Evolutionary conservation across 2,329 filamentous ascomycete genomes (phyloP), one percentile per base, ranked within the genome.

Genomic region (Talaromyces rugulosus): DNA sequence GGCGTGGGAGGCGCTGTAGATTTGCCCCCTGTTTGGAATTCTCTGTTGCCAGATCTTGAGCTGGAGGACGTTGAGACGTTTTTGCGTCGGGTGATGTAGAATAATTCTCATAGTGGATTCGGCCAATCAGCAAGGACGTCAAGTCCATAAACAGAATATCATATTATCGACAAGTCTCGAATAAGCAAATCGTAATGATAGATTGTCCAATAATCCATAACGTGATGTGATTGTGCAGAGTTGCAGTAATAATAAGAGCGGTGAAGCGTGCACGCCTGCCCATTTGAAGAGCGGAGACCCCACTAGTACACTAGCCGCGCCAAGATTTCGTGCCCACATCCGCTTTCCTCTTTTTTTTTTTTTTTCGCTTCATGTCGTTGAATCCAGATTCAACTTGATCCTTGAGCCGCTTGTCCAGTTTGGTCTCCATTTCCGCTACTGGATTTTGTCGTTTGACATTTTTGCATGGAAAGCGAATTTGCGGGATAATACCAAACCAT

Each of bases 311-410:
- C 23, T 54, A 30, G 40, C 34, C 16, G 66, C 67, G 73, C 73
- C 73, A 74, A 76, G 74, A 74, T 74, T 75, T 73, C 70, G 68
- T 72, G 68, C 64, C 68, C 68, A 62, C 69, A 72, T 70, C 70
- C 70, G 71, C 72, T 69, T 75, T 76, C 75, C 76, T 75, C 70
- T 56, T 54, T 72, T 69, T 75, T 76, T 76, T n/a, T n/a, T 76
- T 75, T 70, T 59, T 54, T 34, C 50, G 50, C 50, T 53, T 53
- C 50, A 53, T 31, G 28, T 47, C 44, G 23, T 23, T 56, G 42
- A 31, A 27, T 44, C 56, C 57, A 47, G 31, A 27, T 11, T 31
- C 55, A 40, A 12, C 53, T 23, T 12, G 28, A 57, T 47, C 56
- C 36, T 60, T 56, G 59, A 56, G 31, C 58, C 28, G 53, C 30